Evolutionary conservation across 345 rosid species (phyloP), one percentile per base, ranked within the genome.

Genomic region (Excoecaria agallocha): DNA sequence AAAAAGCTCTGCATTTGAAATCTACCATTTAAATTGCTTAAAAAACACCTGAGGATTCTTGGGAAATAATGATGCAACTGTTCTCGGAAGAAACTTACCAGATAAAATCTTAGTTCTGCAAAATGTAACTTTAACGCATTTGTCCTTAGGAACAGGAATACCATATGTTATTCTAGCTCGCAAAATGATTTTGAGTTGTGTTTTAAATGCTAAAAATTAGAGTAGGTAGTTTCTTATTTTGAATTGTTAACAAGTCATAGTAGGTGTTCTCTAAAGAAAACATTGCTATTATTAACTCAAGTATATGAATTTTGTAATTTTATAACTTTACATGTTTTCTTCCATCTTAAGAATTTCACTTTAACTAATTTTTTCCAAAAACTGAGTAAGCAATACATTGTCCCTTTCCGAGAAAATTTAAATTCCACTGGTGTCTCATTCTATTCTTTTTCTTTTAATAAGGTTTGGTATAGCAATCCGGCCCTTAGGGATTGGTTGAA

Each of bases 401-500:
- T n/a, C 60, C 60, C 25, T 56, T 56, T 43, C 3, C 0, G 8
- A 56, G 8, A 19, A 56, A 12, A 2, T 4, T 24, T 8, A 24
- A 73, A 72, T 68, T 45, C 48, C 46, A 38, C 50, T 41, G 37
- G 10, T 54, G 51, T 20, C 74, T 37, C 38, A 66, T 7, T 76
- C 20, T 20, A 49, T 57, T 51, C n/a, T 48, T 65, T 55, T 74
- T 30, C 72, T 46, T 24, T 35, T 51, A 55, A 74, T 77, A 82
- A 94, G 98, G 89, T 88, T 73, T 94, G 97, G 98, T 48, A 83
- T 76, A 88, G 86, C 89, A 92, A 94, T 86, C 89, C 97, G 62
- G 76, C 80, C 84, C 81, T 94, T 46, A 86, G 93, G 80, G 92
- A 86, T 75, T 94, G 93, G 97, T 87, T 91, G 77, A 88, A 87